Conservation (phyloP, 1,139 yeast species). For the Blastobotrys malaysiensis region DNA sequence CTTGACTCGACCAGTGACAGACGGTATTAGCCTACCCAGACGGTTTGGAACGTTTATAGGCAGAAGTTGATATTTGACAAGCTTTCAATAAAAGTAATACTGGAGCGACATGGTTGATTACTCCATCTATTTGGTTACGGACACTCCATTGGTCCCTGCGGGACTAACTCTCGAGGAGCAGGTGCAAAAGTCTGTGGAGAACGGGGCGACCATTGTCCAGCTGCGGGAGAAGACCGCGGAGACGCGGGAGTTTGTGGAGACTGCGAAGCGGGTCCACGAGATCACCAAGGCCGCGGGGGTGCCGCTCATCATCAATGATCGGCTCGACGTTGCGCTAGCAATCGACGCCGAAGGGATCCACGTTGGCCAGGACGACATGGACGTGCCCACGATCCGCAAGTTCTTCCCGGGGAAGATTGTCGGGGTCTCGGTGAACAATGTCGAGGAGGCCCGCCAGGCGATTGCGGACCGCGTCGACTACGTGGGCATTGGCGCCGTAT, state of each 20-base stretch:
- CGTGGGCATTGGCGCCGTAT: constrained; percentile 83
- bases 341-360: constrained; percentile 90
- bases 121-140: constrained; percentile 73
- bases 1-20: no score
- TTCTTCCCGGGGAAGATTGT: constrained; percentile 62
- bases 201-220: constrained; percentile 80
- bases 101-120: constrained; percentile 54
- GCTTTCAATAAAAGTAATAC: no score
- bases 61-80: no score
- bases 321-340: constrained; percentile 87
- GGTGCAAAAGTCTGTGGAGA: constrained; percentile 52
- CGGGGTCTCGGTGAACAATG: constrained; percentile 69
- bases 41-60: no score
- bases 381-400: constrained; percentile 51
- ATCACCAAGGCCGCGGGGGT: constrained; percentile 55
- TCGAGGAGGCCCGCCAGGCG: constrained; percentile 54
- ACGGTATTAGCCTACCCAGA: no score
- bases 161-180: constrained; percentile 41
- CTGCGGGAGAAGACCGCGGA: constrained; percentile 72
- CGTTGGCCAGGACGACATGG: constrained; percentile 91
- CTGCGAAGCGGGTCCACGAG: constrained; percentile 57
- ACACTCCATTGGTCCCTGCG: constrained; percentile 67
- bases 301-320: constrained; percentile 81
- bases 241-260: constrained; percentile 59
- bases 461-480: constrained; percentile 63